phyloP scores from a whole-genome alignment of 2,329 filamentous ascomycete genomes.

The Alternaria arborescens region DNA sequence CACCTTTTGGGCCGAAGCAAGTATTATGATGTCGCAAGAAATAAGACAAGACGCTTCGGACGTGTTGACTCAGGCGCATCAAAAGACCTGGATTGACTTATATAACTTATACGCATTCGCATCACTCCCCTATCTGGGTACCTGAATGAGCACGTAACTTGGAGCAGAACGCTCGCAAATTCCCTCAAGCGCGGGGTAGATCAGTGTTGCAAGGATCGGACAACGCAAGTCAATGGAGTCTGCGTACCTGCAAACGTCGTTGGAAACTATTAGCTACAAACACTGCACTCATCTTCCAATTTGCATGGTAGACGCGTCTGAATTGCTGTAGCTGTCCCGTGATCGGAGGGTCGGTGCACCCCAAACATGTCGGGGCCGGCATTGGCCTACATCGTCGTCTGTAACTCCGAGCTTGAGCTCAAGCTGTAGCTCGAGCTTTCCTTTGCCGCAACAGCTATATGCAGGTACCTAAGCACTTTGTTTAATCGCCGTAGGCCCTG shows the following conservation, averaged over 20 bases:
- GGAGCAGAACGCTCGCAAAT: slow-evolving; percentile 30
- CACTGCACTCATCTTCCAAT: not conserved
- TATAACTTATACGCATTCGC: not conserved
- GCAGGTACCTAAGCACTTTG: slow-evolving; percentile 40
- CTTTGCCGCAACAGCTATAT: slow-evolving; percentile 21
- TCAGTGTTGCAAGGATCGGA: not conserved
- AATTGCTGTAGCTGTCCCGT: slow-evolving; percentile 4
- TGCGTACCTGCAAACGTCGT: not conserved
- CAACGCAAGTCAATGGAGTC: not conserved
- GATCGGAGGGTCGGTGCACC: slow-evolving; percentile 11
- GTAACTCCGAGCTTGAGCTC: slow-evolving; percentile 20
- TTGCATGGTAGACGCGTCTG: not conserved
- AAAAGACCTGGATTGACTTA: not conserved
- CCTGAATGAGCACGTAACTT: slow-evolving; percentile 15
- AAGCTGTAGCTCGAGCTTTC: slow-evolving; percentile 13
- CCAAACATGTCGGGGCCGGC: slow-evolving; percentile 11
- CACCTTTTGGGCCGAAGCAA: not conserved
- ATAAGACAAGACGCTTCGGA: not conserved
- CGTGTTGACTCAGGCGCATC: not conserved
- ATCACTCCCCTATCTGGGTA: slow-evolving; percentile 5
- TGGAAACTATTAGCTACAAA: not conserved
- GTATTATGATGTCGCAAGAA: not conserved
- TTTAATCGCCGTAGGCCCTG: slow-evolving; percentile 29
- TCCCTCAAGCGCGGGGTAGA: slow-evolving; percentile 28
- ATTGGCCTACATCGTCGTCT: slow-evolving; percentile 13